Base-by-base conservation (phyloP, 345 rosid genomes). In the Eucalyptus lansdowneana region DNA sequence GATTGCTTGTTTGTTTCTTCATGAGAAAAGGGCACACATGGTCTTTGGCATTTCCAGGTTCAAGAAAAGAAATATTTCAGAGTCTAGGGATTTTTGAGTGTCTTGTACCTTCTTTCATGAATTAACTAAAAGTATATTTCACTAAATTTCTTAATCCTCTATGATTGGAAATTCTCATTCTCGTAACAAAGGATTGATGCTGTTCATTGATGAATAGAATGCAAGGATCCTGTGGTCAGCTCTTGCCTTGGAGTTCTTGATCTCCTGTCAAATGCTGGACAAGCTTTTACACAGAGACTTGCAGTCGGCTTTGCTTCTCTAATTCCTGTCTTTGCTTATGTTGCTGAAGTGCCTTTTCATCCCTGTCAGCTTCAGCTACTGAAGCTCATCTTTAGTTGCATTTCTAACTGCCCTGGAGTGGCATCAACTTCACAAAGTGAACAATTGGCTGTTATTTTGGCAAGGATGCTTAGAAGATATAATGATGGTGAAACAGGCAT, bases 341-440 rank as follows among this genome's bases (percentile, higher is more conserved):
- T 96, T 40, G 94, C 96, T 87, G 96, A 92, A 90, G 94, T 97
- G 90, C 99, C 99, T 92, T 96, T 93, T 90, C 99, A 97, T 91
- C 98, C 97, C 87, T 94, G 92, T 90, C 99, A 96, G 92, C 81
- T 89, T 89, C 96, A 92, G 89, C 92, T 94, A 90, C 93, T 95
- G 91, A 95, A 94, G 93, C 98, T 97, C 88, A 91, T 97, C 60
- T 89, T 90, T 88, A 93, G 91, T 89, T 93, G 96, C 90, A 47
- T 97, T 87, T 93, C 96, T 93, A 90, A 93, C 90, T 94, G 92
- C 90, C 97, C 97, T 88, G 99, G 97, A 91, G 91, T 94, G 76
- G 91, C 93, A 81, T 94, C 99, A 34, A 89, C 94, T 88, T 93
- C 95, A 90, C 96, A 95, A 81, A 91, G 93, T 92, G 96, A 95